These are phyloP conservation scores for Exophiala sp. DNA, from an alignment of 2,329 filamentous ascomycete genomes.

Conservation along the genomic window DNA sequence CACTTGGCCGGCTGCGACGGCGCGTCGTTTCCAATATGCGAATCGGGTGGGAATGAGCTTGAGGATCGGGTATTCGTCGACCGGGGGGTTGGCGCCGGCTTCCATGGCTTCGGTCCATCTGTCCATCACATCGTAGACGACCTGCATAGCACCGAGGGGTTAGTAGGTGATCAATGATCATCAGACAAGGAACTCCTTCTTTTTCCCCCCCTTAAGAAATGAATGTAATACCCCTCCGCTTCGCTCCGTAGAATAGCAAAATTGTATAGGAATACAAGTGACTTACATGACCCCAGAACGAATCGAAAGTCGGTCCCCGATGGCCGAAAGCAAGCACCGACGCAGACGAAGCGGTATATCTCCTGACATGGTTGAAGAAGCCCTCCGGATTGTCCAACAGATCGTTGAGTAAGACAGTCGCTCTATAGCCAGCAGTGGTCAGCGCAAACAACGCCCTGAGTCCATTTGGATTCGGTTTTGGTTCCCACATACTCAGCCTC, in stretches of 20 bases:
- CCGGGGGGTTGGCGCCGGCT: slow-evolving; percentile 43
- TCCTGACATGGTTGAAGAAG: slow-evolving; percentile 8
- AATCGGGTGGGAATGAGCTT: slow-evolving; percentile 39
- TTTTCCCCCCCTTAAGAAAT: too few species aligned
- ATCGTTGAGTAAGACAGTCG: slow-evolving; percentile 6
- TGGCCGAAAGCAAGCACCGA: slow-evolving; percentile 48
- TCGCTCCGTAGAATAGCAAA: too few species aligned
- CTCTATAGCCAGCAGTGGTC: too few species aligned
- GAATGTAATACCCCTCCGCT: too few species aligned
- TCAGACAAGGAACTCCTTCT: too few species aligned
- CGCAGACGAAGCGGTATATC: slow-evolving; percentile 38
- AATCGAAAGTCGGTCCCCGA: slow-evolving; percentile 32
- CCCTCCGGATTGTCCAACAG: slow-evolving; percentile 7
- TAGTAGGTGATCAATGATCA: too few species aligned
- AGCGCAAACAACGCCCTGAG: too few species aligned
- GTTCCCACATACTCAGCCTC: slow-evolving; percentile 48
- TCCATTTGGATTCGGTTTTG: too few species aligned
- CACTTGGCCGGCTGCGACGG: slow-evolving; percentile 33
- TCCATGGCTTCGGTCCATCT: slow-evolving; percentile 9
- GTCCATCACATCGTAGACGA: slow-evolving; percentile 5
- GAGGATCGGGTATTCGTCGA: slow-evolving; percentile 44
- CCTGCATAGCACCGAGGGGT: slow-evolving; percentile 2
- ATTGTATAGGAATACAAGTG: too few species aligned
- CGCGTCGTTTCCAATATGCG: slow-evolving; percentile 34
- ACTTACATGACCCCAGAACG: slow-evolving; percentile 12